Base-by-base conservation (phyloP, 164 flowering plant species). In the Litsea cubeba region DNA sequence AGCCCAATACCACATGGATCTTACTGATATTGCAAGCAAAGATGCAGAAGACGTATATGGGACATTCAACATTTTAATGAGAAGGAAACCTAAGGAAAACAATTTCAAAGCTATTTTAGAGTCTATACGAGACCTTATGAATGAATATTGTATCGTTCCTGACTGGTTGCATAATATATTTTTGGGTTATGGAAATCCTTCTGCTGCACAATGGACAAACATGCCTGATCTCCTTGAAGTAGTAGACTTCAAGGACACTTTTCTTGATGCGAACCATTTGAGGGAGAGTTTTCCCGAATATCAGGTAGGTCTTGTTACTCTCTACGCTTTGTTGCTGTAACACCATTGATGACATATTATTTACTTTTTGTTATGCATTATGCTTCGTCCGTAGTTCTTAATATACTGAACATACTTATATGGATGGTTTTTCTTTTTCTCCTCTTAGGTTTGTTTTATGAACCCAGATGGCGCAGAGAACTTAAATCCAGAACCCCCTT, bases 1-100 rank as follows among this genome's bases (percentile, higher is more conserved):
- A 24, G 99, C 99, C 76, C 99, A 96, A 67, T 96, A 96, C 83
- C 93, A 96, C 78, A 94, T 96, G 97, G 99, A 96, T 88, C 93
- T 92, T 32, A 81, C 78, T 67, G 86, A 89, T 81, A 90, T 91
- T 76, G 99, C 97, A 62, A 97, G 92, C 78, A 94, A 88, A 78
- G 97, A 88, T 62, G 83, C 87, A 70, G 99, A 91, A 74, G 99
- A 94, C 83, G 87, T 91, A 67, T 94, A 94, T 85, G 87, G 94
- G 65, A 85, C 98, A 66, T 96, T 96, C 71, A 91, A 96, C 82
- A 76, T 96, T 63, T 78, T 96, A 75, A 88, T 96, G 94, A 89
- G 99, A 80, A 89, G 99, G 82, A 96, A 96, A 80, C 99, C 99
- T 14, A 96, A 96, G 82, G 99, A 96, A 81, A 96, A 96, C 76